Base-by-base conservation (phyloP, 225 moss, liverwort and hornwort genomes). In the Bryum argenteum region DNA sequence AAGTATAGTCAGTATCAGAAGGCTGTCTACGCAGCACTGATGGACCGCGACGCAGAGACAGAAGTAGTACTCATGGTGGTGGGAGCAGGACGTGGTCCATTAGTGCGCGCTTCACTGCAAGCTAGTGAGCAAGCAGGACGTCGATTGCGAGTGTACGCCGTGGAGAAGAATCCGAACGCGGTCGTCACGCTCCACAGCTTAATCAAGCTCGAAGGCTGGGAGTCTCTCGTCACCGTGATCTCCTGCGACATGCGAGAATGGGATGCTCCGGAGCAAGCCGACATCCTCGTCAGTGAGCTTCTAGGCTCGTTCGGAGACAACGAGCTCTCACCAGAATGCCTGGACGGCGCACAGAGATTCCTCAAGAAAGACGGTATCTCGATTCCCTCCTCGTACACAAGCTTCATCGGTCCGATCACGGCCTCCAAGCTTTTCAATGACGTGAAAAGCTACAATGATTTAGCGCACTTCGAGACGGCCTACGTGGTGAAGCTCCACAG, bases 401-500 rank as follows among this genome's bases (percentile, higher is more conserved):
- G 96, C 65, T 97, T 83, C 55, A 87, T 97, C 10, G 83, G 89
- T 7, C 96, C 96, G 41, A 90, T 97, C 28, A 92, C 96, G 20
- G 91, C 96, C 51, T 94, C 96, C 12, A 97, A 97, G 76, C 78
- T 97, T 71, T 86, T 92, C 82, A 97, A 97, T 58, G 96, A 97
- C 71, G 96, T 97, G 66, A 97, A 97, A 73, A 94, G 91, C 4
- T 97, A 97, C 57, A 83, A 91, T 71, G 96, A 97, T 78, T 75
- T 93, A 71, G 96, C 91, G 18, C 96, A 97, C 69, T 97, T 97
- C 59, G 96, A 97, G 86, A 97, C 96, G 18, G 96, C 96, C 1
- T 97, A 97, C 78, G 96, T 97, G 24, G 96, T 94, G 52, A 97
- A 97, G 85, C 86, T 97, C 45, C 96, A 97, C 73, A 97, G 96